Percentiles rank a stretch among this genome's conserved stretches.
These are phyloP conservation scores for Citrus trifoliata DNA, from an alignment of 345 rosid genomes.

Conservation along the genomic window DNA sequence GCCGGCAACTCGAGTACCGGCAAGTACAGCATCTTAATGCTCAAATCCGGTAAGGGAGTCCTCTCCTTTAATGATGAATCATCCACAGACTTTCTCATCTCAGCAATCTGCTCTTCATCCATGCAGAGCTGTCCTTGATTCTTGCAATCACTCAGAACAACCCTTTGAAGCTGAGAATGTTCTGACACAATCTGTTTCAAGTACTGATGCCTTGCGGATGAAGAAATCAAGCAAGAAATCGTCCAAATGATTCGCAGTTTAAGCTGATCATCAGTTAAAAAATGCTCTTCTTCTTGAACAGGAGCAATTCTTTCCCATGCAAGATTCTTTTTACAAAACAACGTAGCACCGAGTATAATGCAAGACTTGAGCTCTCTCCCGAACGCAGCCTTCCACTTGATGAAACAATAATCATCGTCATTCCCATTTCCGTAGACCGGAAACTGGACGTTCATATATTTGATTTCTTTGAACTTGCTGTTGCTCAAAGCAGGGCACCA, in stretches of 20 bases:
- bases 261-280: conserved; percentile 22
- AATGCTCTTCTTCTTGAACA: neutral
- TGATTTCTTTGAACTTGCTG: conserved; percentile 22
- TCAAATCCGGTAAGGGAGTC: conserved; percentile 34
- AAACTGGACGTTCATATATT: conserved; percentile 30
- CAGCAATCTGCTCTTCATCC: conserved; percentile 25
- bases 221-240: conserved; percentile 35
- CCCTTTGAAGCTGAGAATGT: conserved; percentile 22
- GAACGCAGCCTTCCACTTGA: conserved; percentile 48
- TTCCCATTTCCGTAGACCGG: conserved; percentile 19
- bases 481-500: neutral
- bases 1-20: conserved; percentile 39
- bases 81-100: conserved; percentile 20
- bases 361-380: conserved; percentile 34
- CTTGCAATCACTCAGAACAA: conserved; percentile 23
- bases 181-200: conserved; percentile 23
- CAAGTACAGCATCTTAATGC: conserved; percentile 32
- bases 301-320: neutral
- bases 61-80: conserved; percentile 16
- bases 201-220: conserved; percentile 31
- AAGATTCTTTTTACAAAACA: conserved; percentile 5
- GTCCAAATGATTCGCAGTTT: conserved; percentile 34
- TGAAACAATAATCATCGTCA: conserved; percentile 16
- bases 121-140: conserved; percentile 31
- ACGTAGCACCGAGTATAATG: conserved; percentile 37